phyloP scores from a whole-genome alignment of 768 basidiomycete species.

The Cystobasidium ongulense region DNA sequence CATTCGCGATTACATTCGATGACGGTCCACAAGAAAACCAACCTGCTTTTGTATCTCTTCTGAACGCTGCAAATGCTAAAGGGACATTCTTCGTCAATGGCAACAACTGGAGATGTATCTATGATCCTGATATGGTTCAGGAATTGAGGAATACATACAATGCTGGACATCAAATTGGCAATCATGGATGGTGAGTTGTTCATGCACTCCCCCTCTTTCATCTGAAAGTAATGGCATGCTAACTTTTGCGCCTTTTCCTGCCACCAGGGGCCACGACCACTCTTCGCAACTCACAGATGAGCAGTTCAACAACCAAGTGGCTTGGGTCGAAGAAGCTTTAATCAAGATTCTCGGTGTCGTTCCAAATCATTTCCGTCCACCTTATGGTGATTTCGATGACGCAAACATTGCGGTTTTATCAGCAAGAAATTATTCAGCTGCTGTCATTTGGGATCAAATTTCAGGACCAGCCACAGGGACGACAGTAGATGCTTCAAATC shows the following conservation, averaged over 20 bases:
- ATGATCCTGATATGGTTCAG: constrained; percentile 26
- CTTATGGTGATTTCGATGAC: constrained; percentile 34
- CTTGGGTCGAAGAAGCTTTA: constrained; percentile 37
- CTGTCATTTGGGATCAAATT: constrained; percentile 37
- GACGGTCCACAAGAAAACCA: constrained; percentile 35
- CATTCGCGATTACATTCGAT: constrained; percentile 38
- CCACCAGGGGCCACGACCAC: constrained; percentile 32
- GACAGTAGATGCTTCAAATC: constrained; percentile 14
- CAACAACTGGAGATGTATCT: constrained; percentile 16
- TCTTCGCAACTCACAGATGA: constrained; percentile 29
- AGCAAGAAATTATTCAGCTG: constrained; percentile 35
- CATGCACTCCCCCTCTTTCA: neutral
- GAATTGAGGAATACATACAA: constrained; percentile 7
- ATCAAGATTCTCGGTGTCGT: constrained; percentile 40
- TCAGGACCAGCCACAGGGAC: constrained; percentile 27
- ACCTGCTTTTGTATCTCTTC: neutral
- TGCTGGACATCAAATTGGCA: constrained; percentile 26
- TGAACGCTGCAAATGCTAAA: neutral
- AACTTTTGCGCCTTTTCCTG: neutral
- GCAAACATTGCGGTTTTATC: constrained; percentile 25
- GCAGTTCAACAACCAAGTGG: constrained; percentile 35
- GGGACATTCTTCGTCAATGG: constrained; percentile 37
- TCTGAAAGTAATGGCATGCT: neutral
- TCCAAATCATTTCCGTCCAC: constrained; percentile 39
- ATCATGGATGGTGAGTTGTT: constrained; percentile 4